These are phyloP conservation scores for Exophiala calicioides DNA, from an alignment of 2,329 filamentous ascomycete species.

Conservation along the genomic window DNA sequence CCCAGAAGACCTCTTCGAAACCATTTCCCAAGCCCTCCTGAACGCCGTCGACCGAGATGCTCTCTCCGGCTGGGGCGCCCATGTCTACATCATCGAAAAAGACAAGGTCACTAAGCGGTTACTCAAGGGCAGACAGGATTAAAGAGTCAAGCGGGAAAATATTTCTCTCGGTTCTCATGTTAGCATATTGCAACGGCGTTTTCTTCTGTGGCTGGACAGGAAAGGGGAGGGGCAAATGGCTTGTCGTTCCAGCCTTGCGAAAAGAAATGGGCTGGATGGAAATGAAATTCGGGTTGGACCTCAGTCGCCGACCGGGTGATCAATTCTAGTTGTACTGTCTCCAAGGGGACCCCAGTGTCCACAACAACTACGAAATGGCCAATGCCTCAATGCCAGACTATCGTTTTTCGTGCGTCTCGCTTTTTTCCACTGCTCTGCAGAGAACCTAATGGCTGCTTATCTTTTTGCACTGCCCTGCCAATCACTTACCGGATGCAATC, in stretches of 20 bases:
- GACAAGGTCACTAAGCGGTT: conserved; percentile 99
- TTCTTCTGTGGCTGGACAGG: conserved; percentile 2
- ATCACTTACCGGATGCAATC: background rate
- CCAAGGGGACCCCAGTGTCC: too few relatives aligned
- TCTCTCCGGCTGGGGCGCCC: conserved; percentile 94
- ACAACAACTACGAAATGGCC: background rate
- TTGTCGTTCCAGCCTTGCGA: too few relatives aligned
- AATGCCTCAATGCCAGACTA: background rate
- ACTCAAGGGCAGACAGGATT: conserved; percentile 96
- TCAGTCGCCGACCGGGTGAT: background rate
- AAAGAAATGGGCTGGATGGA: too few relatives aligned
- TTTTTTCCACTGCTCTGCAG: too few relatives aligned
- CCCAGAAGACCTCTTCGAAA: conserved; percentile 96
- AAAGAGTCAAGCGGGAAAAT: conserved; percentile 40
- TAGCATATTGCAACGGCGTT: conserved; percentile 15
- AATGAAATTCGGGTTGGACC: too few relatives aligned
- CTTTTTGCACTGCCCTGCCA: background rate
- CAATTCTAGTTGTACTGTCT: background rate
- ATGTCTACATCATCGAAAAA: conserved; percentile 99
- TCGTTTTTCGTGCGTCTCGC: too few relatives aligned
- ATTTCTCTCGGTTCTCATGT: conserved; percentile 1
- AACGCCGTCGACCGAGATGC: conserved; percentile 97
- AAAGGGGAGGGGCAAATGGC: background rate
- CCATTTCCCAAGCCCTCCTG: conserved; percentile 90
- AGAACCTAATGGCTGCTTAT: too few relatives aligned